These are phyloP conservation scores for Porphyra umbilicalis DNA, from an alignment of 31 red algal species.

Conservation along the genomic window DNA sequence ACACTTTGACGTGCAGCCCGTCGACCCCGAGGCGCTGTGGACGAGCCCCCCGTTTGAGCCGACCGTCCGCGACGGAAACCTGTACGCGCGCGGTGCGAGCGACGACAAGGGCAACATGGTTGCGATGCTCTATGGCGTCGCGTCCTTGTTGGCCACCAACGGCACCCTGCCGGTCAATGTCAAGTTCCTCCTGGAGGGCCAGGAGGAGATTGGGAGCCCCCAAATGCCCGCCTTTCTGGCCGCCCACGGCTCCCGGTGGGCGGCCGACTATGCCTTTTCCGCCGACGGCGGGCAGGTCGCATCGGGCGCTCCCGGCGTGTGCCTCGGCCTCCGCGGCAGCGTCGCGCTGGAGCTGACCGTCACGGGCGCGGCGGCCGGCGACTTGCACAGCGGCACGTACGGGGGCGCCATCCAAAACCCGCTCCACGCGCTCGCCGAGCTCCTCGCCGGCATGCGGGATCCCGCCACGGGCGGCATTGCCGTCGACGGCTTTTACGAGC, in stretches of 20 bases:
- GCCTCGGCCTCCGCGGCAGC: constrained; percentile 52
- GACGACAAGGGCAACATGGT: constrained; percentile 86
- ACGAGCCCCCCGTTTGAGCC: constrained; percentile 71
- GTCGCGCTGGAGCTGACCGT: constrained; percentile 41
- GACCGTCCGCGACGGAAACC: constrained; percentile 32
- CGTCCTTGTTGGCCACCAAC: constrained; percentile 25
- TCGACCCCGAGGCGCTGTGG: constrained; percentile 68
- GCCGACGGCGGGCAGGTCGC: constrained; percentile 69
- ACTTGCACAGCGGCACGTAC: constrained; percentile 74
- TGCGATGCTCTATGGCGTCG: constrained; percentile 33
- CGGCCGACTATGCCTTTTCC: constrained; percentile 42
- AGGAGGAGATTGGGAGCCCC: constrained; percentile 90
- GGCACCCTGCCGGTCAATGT: constrained; percentile 68
- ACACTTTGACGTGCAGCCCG: constrained; percentile 93
- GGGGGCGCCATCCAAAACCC: constrained; percentile 87
- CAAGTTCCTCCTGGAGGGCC: constrained; percentile 80
- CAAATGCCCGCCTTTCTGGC: constrained; percentile 28
- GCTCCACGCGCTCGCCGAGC: constrained; percentile 34
- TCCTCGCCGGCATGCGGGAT: constrained; percentile 51
- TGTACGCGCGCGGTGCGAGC: constrained; percentile 81
- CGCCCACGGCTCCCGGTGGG: constrained; percentile 10
- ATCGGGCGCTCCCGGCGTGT: constrained; percentile 28
- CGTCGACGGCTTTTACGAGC: constrained; percentile 73
- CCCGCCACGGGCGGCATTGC: constrained; percentile 23
- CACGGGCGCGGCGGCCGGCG: constrained; percentile 20